Evolutionary conservation across 495 filamentous ascomycete species (phyloP).

Genomic region (Hapsidospora chrysogenum): DNA sequence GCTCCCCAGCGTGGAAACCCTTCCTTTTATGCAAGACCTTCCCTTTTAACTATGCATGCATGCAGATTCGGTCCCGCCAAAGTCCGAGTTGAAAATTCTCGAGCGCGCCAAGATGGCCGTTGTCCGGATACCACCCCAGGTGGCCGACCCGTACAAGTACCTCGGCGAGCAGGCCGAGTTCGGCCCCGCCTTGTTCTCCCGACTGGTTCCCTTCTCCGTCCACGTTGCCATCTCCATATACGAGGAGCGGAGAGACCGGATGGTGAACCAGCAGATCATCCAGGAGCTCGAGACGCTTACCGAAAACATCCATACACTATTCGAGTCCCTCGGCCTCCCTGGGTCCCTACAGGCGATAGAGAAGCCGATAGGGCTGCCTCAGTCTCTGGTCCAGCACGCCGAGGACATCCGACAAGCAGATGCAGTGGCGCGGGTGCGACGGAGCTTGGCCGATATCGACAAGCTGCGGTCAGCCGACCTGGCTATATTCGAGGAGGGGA

Average conservation of each 20-base stretch:
- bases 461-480: conserved; percentile 66
- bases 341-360: conserved; percentile 89
- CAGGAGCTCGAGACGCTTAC: conserved; percentile 73
- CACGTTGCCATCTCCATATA: conserved; percentile 93
- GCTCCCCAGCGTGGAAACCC: neutral
- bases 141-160: conserved; percentile 61
- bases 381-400: conserved; percentile 68
- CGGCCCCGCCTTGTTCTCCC: conserved; percentile 73
- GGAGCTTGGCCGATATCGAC: conserved; percentile 69
- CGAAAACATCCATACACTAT: conserved; percentile 58
- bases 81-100: conserved; percentile 71
- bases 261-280: conserved; percentile 74
- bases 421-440: conserved; percentile 54
- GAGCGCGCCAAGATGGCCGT: conserved; percentile 82
- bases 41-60: too few species aligned
- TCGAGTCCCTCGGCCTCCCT: conserved; percentile 75
- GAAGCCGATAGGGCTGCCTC: conserved; percentile 85
- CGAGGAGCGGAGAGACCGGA: conserved; percentile 72
- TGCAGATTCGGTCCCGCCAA: conserved; percentile 61
- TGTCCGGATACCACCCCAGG: conserved; percentile 61
- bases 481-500: conserved; percentile 65
- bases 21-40: neutral
- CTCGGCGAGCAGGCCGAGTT: conserved; percentile 66
- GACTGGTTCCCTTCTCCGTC: conserved; percentile 88
- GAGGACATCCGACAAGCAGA: conserved; percentile 93